Evolutionary conservation across 768 basidiomycete genomes (phyloP).

Genomic region (Leccinum subtestaceum): DNA sequence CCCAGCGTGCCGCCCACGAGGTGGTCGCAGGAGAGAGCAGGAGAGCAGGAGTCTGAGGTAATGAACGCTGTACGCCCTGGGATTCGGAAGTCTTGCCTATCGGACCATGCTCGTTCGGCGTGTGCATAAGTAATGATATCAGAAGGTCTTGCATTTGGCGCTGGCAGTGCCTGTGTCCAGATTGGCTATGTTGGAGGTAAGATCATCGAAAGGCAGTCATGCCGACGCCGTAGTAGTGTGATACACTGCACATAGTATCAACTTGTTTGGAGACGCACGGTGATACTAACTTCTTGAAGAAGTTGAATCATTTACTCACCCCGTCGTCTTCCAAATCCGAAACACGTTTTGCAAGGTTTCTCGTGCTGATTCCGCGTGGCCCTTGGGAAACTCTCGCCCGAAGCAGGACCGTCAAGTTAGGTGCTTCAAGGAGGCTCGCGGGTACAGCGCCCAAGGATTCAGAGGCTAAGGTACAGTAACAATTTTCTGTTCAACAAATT

Average conservation of each 20-base stretch:
- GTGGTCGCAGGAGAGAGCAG: conserved; percentile 4
- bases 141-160: background rate
- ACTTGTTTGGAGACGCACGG: too few relatives aligned
- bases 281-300: too few relatives aligned
- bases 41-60: conserved; percentile 14
- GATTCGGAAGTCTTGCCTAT: conserved; percentile 10
- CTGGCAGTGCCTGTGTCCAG: background rate
- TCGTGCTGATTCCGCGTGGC: background rate
- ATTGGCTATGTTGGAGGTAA: background rate
- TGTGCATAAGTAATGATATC: conserved; percentile 3
- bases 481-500: too few relatives aligned
- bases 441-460: background rate
- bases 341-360: background rate
- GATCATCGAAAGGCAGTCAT: background rate
- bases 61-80: conserved; percentile 18
- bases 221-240: background rate
- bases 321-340: background rate
- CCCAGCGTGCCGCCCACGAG: conserved; percentile 14
- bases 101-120: conserved; percentile 16
- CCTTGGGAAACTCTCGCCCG: background rate
- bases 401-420: background rate
- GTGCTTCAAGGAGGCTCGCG: background rate
- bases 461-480: too few relatives aligned
- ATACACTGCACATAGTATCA: background rate
- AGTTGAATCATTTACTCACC: background rate